Conservation (phyloP, 345 rosid species). For the Mallotus nudiflorus region DNA sequence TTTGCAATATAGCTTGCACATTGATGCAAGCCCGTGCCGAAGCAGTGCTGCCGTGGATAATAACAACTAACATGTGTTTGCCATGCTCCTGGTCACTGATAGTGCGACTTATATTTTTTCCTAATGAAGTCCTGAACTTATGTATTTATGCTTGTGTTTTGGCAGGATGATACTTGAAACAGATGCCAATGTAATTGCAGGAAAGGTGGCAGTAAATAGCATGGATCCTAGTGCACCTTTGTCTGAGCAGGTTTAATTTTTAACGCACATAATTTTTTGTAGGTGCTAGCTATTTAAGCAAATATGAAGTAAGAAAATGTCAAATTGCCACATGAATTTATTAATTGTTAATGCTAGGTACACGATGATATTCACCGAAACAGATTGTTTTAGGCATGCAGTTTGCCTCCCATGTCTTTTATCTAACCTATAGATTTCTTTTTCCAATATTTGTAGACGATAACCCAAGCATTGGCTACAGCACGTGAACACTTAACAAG, state of each 20-base stretch:
- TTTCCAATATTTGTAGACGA: slow-evolving; percentile 41
- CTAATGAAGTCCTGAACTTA: background rate
- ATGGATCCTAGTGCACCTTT: slow-evolving; percentile 71
- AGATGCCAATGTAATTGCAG: slow-evolving; percentile 74
- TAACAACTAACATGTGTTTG: too few species aligned
- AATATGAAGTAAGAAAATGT: background rate
- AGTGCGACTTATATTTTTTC: background rate
- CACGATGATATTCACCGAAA: too few species aligned
- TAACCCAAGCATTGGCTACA: slow-evolving; percentile 61
- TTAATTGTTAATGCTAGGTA: background rate
- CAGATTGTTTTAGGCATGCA: background rate
- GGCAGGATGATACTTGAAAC: slow-evolving; percentile 87
- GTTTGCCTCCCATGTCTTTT: background rate
- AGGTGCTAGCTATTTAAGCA: background rate
- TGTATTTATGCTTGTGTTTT: background rate
- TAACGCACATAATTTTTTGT: background rate
- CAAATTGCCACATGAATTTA: too few species aligned
- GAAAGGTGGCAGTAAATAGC: slow-evolving; percentile 80
- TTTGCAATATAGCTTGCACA: too few species aligned
- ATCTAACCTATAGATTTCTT: background rate
- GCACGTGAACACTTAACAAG: slow-evolving; percentile 72
- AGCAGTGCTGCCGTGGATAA: too few species aligned
- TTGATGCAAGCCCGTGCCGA: too few species aligned
- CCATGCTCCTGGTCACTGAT: too few species aligned
- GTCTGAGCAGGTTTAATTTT: slow-evolving; percentile 71